Conservation (phyloP, 176 grass and related monocot species). For the Guadua angustifolia region DNA sequence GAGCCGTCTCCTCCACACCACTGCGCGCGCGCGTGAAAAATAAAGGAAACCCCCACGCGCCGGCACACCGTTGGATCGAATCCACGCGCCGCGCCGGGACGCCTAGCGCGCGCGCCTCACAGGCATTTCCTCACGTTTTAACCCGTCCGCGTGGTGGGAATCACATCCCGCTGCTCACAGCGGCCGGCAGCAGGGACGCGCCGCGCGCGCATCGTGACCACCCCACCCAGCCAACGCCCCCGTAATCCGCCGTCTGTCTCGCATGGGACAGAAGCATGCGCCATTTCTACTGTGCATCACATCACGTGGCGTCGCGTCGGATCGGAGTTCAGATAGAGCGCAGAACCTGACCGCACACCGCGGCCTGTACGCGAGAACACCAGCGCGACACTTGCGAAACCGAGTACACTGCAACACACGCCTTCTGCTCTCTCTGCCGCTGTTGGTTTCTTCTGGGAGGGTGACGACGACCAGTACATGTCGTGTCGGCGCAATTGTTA, state of each 20-base stretch:
- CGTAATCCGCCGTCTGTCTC: background rate
- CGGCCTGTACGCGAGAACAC: background rate
- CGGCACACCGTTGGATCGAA: too few species aligned
- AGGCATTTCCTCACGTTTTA: too few species aligned
- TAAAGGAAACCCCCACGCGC: too few species aligned
- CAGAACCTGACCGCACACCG: background rate
- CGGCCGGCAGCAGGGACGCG: too few species aligned
- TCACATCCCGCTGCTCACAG: too few species aligned
- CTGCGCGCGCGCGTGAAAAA: background rate
- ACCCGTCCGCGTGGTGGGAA: too few species aligned
- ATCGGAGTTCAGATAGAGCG: background rate
- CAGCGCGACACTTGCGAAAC: background rate
- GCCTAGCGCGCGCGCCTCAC: too few species aligned
- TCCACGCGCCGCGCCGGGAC: too few species aligned
- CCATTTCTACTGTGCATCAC: background rate
- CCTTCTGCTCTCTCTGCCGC: background rate
- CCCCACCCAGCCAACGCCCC: too few species aligned
- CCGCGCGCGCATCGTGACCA: too few species aligned
- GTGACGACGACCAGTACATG: slow-evolving; percentile 11
- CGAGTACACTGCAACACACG: background rate
- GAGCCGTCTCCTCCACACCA: too few species aligned
- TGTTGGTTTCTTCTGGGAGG: background rate
- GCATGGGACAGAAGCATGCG: too few species aligned
- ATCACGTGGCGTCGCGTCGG: background rate
- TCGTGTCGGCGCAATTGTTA: slow-evolving; percentile 9